Percentiles rank a stretch among this genome's conserved stretches.
These are phyloP conservation scores for Darksidea phi DNA, from an alignment of 495 filamentous ascomycete genomes.

Conservation along the genomic window DNA sequence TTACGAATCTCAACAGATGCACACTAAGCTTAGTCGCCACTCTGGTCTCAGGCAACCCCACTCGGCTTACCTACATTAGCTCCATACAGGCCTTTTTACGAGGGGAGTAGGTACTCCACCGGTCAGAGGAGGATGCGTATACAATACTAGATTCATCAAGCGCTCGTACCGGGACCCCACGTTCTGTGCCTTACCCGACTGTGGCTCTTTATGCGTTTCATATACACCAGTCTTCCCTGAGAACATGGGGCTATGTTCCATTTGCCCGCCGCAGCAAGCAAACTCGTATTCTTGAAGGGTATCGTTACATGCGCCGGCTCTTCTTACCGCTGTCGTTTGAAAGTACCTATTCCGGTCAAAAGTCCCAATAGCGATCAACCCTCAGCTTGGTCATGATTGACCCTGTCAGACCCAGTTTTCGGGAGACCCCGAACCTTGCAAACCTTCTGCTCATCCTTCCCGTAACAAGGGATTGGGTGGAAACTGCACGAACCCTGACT, in stretches of 20 bases:
- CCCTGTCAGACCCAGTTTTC: slow-evolving; percentile 16
- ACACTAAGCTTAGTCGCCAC: neutral
- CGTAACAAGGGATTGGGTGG: neutral
- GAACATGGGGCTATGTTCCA: too few relatives aligned
- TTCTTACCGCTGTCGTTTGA: slow-evolving; percentile 5
- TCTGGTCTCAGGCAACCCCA: neutral
- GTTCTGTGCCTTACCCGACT: neutral
- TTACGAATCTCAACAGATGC: neutral
- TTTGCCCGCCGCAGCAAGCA: too few relatives aligned
- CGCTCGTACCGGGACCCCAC: neutral
- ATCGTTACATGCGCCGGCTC: neutral
- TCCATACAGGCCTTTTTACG: neutral
- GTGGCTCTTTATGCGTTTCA: too few relatives aligned
- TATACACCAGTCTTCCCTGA: too few relatives aligned
- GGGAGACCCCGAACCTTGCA: slow-evolving; percentile 4
- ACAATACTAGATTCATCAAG: neutral
- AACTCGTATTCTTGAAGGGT: neutral
- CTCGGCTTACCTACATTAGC: neutral
- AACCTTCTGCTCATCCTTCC: neutral
- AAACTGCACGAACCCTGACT: neutral
- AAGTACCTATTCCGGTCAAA: neutral
- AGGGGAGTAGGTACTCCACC: neutral
- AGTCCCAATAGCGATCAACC: neutral
- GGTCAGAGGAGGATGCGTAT: neutral
- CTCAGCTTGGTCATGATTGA: neutral